Conservation (phyloP, 1,284 basidiomycete species). For the Cystobasidiaceae sp. region DNA sequence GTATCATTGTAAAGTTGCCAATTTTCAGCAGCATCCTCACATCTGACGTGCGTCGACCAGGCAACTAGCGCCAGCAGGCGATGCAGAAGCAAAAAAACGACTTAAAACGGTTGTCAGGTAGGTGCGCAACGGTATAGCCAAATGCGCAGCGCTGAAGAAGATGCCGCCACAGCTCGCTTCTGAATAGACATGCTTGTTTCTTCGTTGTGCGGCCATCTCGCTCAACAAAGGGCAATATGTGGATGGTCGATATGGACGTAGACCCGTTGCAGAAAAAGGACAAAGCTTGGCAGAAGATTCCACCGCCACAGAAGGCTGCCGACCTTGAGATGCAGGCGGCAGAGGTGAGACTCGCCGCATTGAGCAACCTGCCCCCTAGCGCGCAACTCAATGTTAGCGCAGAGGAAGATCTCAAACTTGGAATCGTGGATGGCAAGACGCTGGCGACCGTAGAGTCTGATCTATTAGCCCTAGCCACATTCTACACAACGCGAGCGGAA, state of each 20-base stretch:
- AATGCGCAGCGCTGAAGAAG: not conserved
- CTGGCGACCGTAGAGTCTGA: not conserved
- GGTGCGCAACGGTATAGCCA: not conserved
- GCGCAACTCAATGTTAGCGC: not conserved
- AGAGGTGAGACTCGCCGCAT: not conserved
- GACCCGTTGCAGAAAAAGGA: slow-evolving; percentile 3
- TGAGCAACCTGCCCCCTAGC: not conserved
- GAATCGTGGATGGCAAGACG: not conserved
- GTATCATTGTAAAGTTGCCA: not conserved
- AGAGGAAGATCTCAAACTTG: not conserved
- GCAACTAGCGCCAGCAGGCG: not conserved
- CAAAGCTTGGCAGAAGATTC: not conserved
- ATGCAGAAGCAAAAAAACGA: not conserved
- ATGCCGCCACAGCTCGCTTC: not conserved
- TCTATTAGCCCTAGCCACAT: not conserved
- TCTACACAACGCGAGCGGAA: not conserved
- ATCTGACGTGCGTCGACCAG: not conserved
- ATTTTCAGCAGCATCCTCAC: not conserved
- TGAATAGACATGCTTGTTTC: not conserved
- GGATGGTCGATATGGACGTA: slow-evolving; percentile 15
- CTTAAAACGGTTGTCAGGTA: not conserved
- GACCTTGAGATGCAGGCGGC: too few species aligned
- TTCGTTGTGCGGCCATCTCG: not conserved
- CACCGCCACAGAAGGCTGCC: too few species aligned
- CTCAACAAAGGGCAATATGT: not conserved